Evolutionary conservation across 345 rosid genomes (phyloP), one percentile per base, ranked within the genome.

Genomic region (Geranium rotundifolium): DNA sequence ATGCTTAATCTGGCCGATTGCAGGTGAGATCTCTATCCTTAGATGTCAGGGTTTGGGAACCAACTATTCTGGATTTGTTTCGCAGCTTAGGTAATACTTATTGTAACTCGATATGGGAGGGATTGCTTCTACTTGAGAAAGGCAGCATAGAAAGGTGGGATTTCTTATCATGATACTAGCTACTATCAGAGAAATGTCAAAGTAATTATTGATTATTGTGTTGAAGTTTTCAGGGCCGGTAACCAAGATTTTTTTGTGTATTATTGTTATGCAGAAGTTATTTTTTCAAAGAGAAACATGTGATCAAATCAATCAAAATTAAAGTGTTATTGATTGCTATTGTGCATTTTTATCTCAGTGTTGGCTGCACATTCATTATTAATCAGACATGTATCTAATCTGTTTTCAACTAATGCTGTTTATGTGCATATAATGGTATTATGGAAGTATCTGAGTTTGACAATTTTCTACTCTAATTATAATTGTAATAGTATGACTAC

Each of bases 31-130:
- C 97, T 46, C 71, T 90, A 57, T 84, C 83, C 3, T 72, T 90
- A 67, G 97, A 90, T 79, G 97, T 88, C 73, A 88, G 80, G 79
- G 91, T 88, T 27, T 90, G 97, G 97, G 97, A 90, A 65, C 77
- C 87, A 68, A 74, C 93, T 63, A 69, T 90, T 15, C 70, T 88
- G 80, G 84, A 85, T 54, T 76, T 85, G 58, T 90, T 90, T 70
- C 71, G 74, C 27, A 63, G 71, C 19, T 72, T 90, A 76, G 97
- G 97, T 61, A 90, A 90, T 74, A 72, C 76, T 55, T 90, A 81
- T 57, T 85, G 93, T 67, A 90, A 90, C 62, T 83, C 91, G 1
- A 19, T 88, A 14, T 90, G 97, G 97, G 97, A 90, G 79, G 85
- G 82, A 63, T 57, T 68, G 58, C 89, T 80, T 70, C 79, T 65